Evolutionary conservation across 495 filamentous ascomycete species (phyloP), one percentile per base, ranked within the genome.

Genomic region (Penicillium lagena): DNA sequence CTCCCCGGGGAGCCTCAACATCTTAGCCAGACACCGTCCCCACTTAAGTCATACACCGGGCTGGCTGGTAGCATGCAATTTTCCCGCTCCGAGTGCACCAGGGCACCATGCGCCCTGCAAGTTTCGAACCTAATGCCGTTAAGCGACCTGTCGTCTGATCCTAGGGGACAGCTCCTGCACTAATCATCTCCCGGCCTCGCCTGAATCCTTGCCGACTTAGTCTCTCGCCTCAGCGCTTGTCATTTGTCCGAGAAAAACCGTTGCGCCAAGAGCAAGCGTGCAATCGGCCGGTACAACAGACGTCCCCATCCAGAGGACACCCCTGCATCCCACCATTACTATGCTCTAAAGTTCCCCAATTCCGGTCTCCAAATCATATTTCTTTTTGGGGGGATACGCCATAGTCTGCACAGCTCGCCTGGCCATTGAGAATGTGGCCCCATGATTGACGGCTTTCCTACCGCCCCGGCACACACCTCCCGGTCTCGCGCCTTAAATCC

Each of bases 231-330:
- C 50, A 35, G 49, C 42, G 40, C 50, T 56, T 56, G 52, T 56
- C 53, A 54, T 57, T 46, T n/a, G 36, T 30, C 47, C 40, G 46
- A 45, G 38, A 66, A 68, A 22, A 67, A 59, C 62, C 63, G 65
- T 71, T 71, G 63, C 52, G 60, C 60, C 61, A 62, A 63, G 54
- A 49, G 41, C n/a, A 35, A 36, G 42, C 39, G 40, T 40, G 43
- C 37, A 38, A 54, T 54, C 51, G 49, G 46, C 58, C 54, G 49
- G 53, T 53, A 54, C 52, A 55, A 43, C 65, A 62, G 66, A 60
- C 61, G 51, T 60, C 56, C 63, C 66, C 66, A 62, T 62, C 40
- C 31, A 47, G 45, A 40, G 42, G 42, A 52, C 47, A 52, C 43
- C 22, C 55, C 50, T 36, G 50, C 56, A 57, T 58, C 52, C 54